These are phyloP conservation scores for Fusarium albosuccineum DNA, from an alignment of 2,329 filamentous ascomycete genomes.

Conservation along the genomic window DNA sequence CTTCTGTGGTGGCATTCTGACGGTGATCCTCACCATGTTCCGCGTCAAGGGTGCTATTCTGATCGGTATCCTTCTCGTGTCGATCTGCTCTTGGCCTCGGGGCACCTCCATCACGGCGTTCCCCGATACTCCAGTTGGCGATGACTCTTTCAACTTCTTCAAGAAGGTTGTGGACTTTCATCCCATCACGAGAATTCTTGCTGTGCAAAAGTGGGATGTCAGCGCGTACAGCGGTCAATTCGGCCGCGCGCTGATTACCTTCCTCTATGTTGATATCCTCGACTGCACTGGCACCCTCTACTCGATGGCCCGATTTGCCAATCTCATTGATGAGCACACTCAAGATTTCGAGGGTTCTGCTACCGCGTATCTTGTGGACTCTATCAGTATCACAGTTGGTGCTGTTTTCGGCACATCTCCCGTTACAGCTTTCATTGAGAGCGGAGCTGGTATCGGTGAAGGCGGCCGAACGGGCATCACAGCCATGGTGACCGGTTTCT, in stretches of 20 bases:
- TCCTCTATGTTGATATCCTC: conserved; percentile 91
- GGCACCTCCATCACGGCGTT: conserved; percentile 83
- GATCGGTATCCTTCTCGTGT: conserved; percentile 84
- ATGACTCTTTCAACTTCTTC: conserved; percentile 86
- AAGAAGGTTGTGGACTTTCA: conserved; percentile 89
- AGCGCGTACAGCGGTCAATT: conserved; percentile 79
- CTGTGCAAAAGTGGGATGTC: conserved; percentile 81
- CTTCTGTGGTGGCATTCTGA: conserved; percentile 86
- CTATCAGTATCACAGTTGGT: conserved; percentile 82
- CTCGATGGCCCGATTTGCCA: conserved; percentile 88
- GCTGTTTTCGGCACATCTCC: conserved; percentile 82
- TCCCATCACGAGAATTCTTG: conserved; percentile 76
- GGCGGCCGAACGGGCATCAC: conserved; percentile 89
- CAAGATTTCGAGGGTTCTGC: conserved; percentile 91
- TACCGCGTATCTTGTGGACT: conserved; percentile 86
- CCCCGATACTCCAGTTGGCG: conserved; percentile 76
- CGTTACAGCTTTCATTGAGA: conserved; percentile 89
- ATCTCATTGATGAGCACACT: conserved; percentile 83
- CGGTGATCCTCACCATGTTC: conserved; percentile 85
- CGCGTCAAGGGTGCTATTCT: conserved; percentile 90
- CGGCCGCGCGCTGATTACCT: conserved; percentile 86
- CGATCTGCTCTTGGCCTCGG: conserved; percentile 90
- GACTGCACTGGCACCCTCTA: conserved; percentile 90
- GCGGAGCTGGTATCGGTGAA: conserved; percentile 90
- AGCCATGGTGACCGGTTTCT: conserved; percentile 80